Conservation (phyloP, 2,329 filamentous ascomycete species). For the Exophiala dermatitidis region DNA sequence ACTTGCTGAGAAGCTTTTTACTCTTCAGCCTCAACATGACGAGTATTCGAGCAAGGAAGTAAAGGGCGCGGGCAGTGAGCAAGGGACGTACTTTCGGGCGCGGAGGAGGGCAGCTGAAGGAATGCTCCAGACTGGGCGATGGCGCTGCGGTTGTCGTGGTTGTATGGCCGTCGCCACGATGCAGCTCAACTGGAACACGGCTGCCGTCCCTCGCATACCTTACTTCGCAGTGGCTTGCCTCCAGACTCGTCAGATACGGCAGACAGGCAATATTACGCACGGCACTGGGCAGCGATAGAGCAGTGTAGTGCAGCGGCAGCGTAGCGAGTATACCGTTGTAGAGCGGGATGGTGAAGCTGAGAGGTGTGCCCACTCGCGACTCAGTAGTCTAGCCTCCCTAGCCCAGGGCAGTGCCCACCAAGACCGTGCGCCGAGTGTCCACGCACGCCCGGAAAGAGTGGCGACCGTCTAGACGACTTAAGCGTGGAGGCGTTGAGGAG, state of each 20-base stretch:
- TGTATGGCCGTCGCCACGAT: background rate
- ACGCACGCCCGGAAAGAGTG: background rate
- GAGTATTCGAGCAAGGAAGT: background rate
- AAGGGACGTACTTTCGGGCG: background rate
- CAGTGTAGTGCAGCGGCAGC: no score
- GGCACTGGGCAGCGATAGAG: background rate
- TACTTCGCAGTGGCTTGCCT: background rate
- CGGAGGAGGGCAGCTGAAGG: constrained; percentile 5
- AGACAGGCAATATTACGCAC: constrained; percentile 2
- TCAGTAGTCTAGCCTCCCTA: background rate
- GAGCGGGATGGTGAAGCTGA: no score
- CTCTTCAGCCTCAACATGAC: background rate
- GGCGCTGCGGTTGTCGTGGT: background rate
- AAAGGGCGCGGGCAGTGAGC: background rate
- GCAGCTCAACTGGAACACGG: background rate
- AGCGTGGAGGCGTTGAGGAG: background rate
- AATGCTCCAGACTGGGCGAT: constrained; percentile 18
- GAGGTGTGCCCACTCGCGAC: no score
- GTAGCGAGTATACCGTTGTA: no score
- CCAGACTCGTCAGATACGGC: background rate
- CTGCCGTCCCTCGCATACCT: background rate
- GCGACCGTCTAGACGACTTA: background rate
- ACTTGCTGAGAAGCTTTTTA: background rate
- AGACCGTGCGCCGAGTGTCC: background rate
- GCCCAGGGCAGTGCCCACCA: background rate